Evolutionary conservation across 2,329 filamentous ascomycete genomes (phyloP).

Genomic region (Acrodontium crateriforme): DNA sequence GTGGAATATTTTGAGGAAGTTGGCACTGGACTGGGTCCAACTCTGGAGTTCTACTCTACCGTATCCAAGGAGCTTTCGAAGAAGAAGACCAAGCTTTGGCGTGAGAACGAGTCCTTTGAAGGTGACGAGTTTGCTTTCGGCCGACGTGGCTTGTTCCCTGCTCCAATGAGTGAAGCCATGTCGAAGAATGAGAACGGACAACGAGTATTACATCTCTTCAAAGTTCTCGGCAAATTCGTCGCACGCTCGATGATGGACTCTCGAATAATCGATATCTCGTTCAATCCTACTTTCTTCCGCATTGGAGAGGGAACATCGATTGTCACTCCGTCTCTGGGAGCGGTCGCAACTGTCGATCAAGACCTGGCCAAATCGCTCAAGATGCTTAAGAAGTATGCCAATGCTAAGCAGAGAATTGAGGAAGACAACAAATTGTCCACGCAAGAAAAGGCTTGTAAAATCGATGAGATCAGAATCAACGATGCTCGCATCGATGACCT

Average conservation of each 20-base stretch:
- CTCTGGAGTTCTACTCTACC: constrained; percentile 93
- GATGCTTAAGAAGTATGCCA: constrained; percentile 72
- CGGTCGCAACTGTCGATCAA: constrained; percentile 78
- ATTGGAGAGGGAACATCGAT: constrained; percentile 57
- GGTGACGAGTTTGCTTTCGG: constrained; percentile 73
- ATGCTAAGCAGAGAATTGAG: constrained; percentile 70
- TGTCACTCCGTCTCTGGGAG: constrained; percentile 72
- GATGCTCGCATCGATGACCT: constrained; percentile 73
- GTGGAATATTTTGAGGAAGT: constrained; percentile 99
- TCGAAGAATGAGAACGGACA: constrained; percentile 64
- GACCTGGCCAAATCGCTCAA: constrained; percentile 75
- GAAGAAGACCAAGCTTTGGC: constrained; percentile 94
- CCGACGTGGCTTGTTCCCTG: constrained; percentile 74
- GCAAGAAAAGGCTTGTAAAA: constrained; percentile 56
- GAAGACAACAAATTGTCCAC: constrained; percentile 52
- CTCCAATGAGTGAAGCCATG: constrained; percentile 73
- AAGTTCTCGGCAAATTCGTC: constrained; percentile 90
- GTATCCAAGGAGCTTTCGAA: constrained; percentile 95
- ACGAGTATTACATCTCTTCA: constrained; percentile 77
- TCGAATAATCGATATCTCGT: constrained; percentile 90
- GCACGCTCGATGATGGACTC: constrained; percentile 97
- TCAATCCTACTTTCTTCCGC: constrained; percentile 96
- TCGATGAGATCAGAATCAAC: constrained; percentile 58
- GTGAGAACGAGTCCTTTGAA: constrained; percentile 67
- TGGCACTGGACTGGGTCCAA: constrained; percentile 87